Percentiles rank a stretch among this genome's conserved stretches.
Conservation (phyloP, 2,329 filamentous ascomycete species). For the Botrytis hyacinthi region DNA sequence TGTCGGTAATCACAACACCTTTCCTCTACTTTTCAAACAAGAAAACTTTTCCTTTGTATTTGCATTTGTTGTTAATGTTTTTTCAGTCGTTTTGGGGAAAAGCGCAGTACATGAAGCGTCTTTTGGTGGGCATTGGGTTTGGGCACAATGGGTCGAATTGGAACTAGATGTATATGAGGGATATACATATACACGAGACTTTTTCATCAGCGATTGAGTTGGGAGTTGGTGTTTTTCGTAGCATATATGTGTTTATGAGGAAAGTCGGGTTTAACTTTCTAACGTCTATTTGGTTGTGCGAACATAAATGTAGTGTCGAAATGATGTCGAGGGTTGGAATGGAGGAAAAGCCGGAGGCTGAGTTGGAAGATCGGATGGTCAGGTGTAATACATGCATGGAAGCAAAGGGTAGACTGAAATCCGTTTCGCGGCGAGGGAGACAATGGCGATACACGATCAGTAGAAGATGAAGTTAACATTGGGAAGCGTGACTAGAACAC, state of each 20-base stretch:
- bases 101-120: constrained; percentile 16
- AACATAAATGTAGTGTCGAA: constrained; percentile 2
- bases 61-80: neutral
- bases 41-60: neutral
- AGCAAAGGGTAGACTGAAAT: neutral
- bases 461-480: neutral
- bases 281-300: constrained; percentile 4
- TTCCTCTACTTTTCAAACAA: neutral
- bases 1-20: neutral
- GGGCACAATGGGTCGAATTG: constrained; percentile 7
- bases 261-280: neutral
- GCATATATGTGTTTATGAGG: constrained; percentile 13
- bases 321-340: neutral
- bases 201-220: constrained; percentile 13
- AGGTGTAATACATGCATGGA: constrained; percentile 8
- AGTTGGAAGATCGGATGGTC: neutral
- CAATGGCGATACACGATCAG: neutral
- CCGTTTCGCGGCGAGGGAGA: neutral
- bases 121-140: constrained; percentile 5
- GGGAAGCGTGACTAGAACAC: neutral
- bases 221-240: constrained; percentile 1
- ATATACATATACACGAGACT: constrained; percentile 4
- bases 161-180: constrained; percentile 5
- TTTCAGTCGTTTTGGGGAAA: neutral
- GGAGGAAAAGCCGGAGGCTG: neutral